Evolutionary conservation across 176 grass and related monocot genomes (phyloP), one percentile per base, ranked within the genome.

Genomic region (Melocanna baccifera): DNA sequence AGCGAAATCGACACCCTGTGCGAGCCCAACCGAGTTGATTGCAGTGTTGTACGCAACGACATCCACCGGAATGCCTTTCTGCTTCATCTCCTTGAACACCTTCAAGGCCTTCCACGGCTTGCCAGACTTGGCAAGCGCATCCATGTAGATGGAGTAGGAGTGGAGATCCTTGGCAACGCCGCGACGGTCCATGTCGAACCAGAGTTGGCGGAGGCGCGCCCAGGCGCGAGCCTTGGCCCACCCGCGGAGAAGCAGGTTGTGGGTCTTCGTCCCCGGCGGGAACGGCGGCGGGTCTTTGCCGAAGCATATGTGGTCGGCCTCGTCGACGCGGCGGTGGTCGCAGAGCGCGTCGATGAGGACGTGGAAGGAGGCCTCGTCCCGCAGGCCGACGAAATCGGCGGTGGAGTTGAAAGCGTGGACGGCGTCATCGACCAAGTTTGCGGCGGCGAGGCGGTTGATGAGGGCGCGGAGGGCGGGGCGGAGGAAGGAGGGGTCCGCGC

Each of bases 141-240:
- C 93, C 96, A 95, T 95, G 83, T 98, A 98, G 74, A 98, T 92
- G 65, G 96, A 85, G 84, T 98, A 95, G 40, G 96, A 98, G 55
- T 98, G 93, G 57, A 98, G 85, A 59, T 98, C 96, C 86, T 98
- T 95, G 52, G 81, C 62, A 20, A 98, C 83, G 23, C 91, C 58
- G 29, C 79, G 79, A 11, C 51, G 77, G 85, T 98, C 93, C 96
- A 98, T 98, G 63, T 98, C 96, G 63, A 90, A 69, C 96, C 96
- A 98, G 37, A 95, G 89, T 18, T 95, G 80, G 15, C 89, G 91
- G 56, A 94, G 92, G 43, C 86, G 86, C 20, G 76, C 22, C 78
- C 91, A 95, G 59, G 87, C 83, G 69, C 80, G 73, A 77, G 84
- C 30, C 87, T 95, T 98, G 14, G 90, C 62, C 96, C 93, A 94